phyloP scores from a whole-genome alignment of 1,284 basidiomycete genomes.

The Phenoliferia sp. region DNA sequence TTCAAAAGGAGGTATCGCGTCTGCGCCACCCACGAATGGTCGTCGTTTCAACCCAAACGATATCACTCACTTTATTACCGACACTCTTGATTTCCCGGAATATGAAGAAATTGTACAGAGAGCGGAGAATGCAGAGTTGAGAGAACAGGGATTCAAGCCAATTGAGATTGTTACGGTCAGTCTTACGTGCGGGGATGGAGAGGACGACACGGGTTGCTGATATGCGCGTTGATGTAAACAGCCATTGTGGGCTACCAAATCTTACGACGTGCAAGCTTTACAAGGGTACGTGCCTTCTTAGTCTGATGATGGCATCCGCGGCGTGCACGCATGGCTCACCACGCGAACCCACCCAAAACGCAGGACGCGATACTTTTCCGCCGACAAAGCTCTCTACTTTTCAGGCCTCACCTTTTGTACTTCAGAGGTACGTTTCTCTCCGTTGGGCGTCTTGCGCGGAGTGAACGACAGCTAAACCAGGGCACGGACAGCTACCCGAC shows the following conservation, averaged over 20 bases:
- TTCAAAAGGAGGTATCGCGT: not conserved
- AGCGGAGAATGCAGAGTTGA: constrained; percentile 33
- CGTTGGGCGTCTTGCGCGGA: not conserved
- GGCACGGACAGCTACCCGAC: constrained; percentile 49
- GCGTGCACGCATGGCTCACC: too few relatives aligned
- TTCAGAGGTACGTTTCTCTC: constrained; percentile 52
- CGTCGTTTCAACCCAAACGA: constrained; percentile 14
- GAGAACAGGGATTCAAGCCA: not conserved
- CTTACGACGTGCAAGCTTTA: constrained; percentile 53
- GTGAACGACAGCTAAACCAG: not conserved
- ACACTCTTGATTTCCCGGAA: constrained; percentile 55
- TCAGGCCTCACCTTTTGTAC: constrained; percentile 67
- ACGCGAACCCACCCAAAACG: too few relatives aligned
- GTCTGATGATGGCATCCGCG: constrained; percentile 32
- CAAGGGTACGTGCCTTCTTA: too few relatives aligned
- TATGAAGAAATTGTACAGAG: constrained; percentile 36
- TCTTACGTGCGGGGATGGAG: not conserved
- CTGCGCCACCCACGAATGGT: not conserved
- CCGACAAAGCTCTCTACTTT: constrained; percentile 70
- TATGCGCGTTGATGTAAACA: constrained; percentile 27
- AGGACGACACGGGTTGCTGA: not conserved
- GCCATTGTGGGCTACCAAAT: constrained; percentile 66
- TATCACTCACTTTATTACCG: constrained; percentile 48
- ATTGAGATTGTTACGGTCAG: constrained; percentile 49
- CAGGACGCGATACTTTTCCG: constrained; percentile 61